Evolutionary conservation across 2,329 filamentous ascomycete genomes (phyloP), one percentile per base, ranked within the genome.

Genomic region (Hypoxylon sp.): DNA sequence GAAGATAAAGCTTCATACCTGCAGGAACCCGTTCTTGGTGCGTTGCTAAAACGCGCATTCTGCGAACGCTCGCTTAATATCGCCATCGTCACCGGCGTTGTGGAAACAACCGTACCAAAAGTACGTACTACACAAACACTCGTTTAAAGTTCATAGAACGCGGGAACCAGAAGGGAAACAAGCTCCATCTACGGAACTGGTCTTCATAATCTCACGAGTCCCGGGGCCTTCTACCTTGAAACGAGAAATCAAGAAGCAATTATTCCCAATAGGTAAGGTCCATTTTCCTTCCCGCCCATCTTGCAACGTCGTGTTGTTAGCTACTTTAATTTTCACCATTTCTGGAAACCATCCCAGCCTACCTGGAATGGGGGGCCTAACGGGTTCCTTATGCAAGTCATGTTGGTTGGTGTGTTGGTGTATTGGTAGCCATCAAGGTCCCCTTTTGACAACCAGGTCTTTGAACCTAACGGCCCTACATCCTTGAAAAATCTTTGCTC

Each of bases 391-490:
- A 14, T 52, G 14, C 34, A 46, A 23, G 30, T 28, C 32, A 48
- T 46, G 23, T 32, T 48, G 43, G 25, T 32, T 41, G 53, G 38
- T 19, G 41, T 23, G 25, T 32, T 41, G 53, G 38, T 19, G 41
- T 23, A 46, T 34, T 34, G 43, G 49, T 52, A 30, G 61, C 64
- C 67, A 70, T 70, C 69, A 68, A 63, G 69, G 67, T 72, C 60
- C 67, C 69, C 61, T 58, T 46, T 53, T 53, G 34, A 21, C 43
- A 14, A 11, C 43, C 14, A 48, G 45, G n/a, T 23, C 23, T 65
- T 58, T 51, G 56, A 59, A 25, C 32, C 58, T 64, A 69, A 32
- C 52, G 25, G 25, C 23, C 58, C 38, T 49, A 56, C 61, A 52
- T 50, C 46, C 46, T 46, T 58, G 43, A n/a, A 61, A 48, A 38